Evolutionary conservation across 2,329 filamentous ascomycete genomes (phyloP), one percentile per base, ranked within the genome.

Genomic region (Diaporthe vaccinii): DNA sequence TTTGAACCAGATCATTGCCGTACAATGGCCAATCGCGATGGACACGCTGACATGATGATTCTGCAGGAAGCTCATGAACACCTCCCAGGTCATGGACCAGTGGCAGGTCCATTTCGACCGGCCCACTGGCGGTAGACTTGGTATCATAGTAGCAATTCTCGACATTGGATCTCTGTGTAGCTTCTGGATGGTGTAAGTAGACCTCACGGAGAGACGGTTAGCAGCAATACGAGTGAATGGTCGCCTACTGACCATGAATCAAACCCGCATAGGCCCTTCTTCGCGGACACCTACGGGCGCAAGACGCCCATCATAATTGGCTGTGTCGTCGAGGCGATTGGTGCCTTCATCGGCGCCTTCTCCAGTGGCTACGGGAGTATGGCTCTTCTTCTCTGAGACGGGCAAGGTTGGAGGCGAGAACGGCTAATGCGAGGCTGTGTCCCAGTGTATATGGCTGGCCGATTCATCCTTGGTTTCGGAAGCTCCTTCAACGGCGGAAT

Each of bases 381-480:
- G 84, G 83, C 5, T 9, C 7, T 28, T 41, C 22, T 28, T 44
- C 34, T 44, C 58, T 15, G n/a, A 25, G 5, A 25, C 31, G 36
- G 17, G 55, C 31, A n/a, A 12, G 55, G 31, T 31, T 59, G 34
- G 15, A 39, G 15, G 12, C 10, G 15, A 61, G 12, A 28, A 44
- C 22, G 53, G 53, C 69, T 73, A 51, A 71, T 31, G n/a, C 49
- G 10, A 78, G 53, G 78, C 80, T 10, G 36, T 62, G 44, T 41
- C 41, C 4, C 59, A 87, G 86, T 91, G 86, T 92, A 90, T 79
- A 86, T 91, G 79, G 89, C 85, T 20, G 91, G 90, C 58, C 87
- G 91, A 67, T 91, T 92, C 78, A 82, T 93, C 67, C 87, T 93
- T 44, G 93, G 93, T 77, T 93, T 94, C 79, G 92, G 92, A 59